Base-by-base conservation (phyloP, 805 yeast genomes). In the Starmerella stigmatis region DNA sequence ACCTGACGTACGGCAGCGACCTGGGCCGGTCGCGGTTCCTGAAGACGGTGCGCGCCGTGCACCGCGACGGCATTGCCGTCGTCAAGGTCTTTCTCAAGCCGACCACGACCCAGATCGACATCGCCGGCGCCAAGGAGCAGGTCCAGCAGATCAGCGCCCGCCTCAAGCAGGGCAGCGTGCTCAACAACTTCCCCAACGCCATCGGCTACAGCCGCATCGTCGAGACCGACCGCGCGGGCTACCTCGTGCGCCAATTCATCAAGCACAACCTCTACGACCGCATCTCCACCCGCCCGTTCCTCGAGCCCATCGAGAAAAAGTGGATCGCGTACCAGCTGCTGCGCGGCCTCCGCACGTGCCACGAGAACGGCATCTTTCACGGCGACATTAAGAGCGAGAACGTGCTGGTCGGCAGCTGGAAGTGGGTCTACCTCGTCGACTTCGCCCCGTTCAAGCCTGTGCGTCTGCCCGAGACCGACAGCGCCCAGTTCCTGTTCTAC, bases 341-440 rank as follows among this genome's bases (percentile, higher is more conserved):
- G 23, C 67, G 70, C n/a, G 74, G 80, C 0, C 55, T 88, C 27
- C 66, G 70, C 1, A 73, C 74, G 41, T 70, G 88, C 45, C 97
- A 92, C 60, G 67, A 66, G 5, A 57, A 66, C 15, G 72, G 67
- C 9, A 69, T 86, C 4, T 73, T 66, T 45, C 98, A 92, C 62
- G 97, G 98, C 6, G 97, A 92, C 66, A 71, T 92, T 50, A 88
- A 92, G 64, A 70, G 89, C 0, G 98, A 92, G 62, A 92, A 92
- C 61, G 73, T 92, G 12, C 64, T 92, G 44, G 79, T 86, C 4
- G 81, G 94, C 0, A 75, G 89, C 23, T 84, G 94, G 83, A 83
- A 85, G 61, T 88, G 96, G 94, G 66, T 79, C 1, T 66, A 79
- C 50, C 61, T 92, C 11, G 68, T 85, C 1, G 98, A 92, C 63